Conservation (phyloP, 371 early-diverging fungal genomes). For the Rhizomucor pusillus region DNA sequence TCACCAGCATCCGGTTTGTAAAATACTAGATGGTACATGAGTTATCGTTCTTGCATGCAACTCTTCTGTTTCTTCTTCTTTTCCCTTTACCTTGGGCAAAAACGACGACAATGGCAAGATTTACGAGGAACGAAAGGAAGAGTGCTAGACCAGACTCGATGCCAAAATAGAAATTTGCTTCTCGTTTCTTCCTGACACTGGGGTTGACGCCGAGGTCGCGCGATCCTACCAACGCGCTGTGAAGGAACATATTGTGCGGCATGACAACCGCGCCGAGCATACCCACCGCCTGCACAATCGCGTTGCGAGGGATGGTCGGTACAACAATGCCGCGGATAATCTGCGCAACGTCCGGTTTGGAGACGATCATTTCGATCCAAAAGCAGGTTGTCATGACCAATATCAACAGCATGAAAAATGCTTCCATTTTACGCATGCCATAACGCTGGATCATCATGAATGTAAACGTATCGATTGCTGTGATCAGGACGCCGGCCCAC, state of each 20-base stretch:
- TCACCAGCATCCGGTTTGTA: constrained; percentile 33
- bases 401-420: constrained; percentile 62
- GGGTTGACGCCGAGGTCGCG: constrained; percentile 52
- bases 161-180: constrained; percentile 67
- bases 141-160: constrained; percentile 66
- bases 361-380: constrained; percentile 60
- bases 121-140: constrained; percentile 66
- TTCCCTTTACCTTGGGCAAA: constrained; percentile 49
- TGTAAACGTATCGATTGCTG: constrained; percentile 63
- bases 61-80: neutral
- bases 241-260: constrained; percentile 78
- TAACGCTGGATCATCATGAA: constrained; percentile 65
- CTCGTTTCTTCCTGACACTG: constrained; percentile 48
- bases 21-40: constrained; percentile 33
- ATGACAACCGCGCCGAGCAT: constrained; percentile 71
- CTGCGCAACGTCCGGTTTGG: constrained; percentile 50
- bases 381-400: constrained; percentile 67
- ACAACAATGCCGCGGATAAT: constrained; percentile 58
- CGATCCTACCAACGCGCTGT: constrained; percentile 61
- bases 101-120: constrained; percentile 69
- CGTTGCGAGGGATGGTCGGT: constrained; percentile 52
- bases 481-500: constrained; percentile 68
- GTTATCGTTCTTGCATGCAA: neutral
- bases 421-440: constrained; percentile 62
- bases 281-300: constrained; percentile 66